Evolutionary conservation across 805 yeast species (phyloP).

Genomic region (fission yeast (Schizosaccharomyces pombe)): DNA sequence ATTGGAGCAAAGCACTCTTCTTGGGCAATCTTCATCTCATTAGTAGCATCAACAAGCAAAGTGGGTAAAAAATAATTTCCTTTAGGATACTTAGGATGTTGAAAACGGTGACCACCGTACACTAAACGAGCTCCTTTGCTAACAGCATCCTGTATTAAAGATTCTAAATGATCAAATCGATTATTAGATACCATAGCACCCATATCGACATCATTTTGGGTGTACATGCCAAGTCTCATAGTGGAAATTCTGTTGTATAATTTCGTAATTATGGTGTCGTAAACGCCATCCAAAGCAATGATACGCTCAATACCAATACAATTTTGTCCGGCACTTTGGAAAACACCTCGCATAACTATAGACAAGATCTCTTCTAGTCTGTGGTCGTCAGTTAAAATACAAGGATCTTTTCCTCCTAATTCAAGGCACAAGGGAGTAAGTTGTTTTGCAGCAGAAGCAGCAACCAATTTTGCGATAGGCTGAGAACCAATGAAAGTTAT

Average conservation of each 20-base stretch:
- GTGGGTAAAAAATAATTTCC: conserved; percentile 92
- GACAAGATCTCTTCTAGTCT: conserved; percentile 33
- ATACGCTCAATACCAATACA: conserved; percentile 95
- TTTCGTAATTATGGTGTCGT: conserved; percentile 35
- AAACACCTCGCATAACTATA: conserved; percentile 77
- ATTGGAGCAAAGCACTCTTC: conserved; percentile 92
- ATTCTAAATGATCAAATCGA: conserved; percentile 46
- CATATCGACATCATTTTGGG: conserved; percentile 64
- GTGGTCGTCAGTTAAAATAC: conserved; percentile 57
- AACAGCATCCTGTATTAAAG: conserved; percentile 50
- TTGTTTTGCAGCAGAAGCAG: conserved; percentile 58
- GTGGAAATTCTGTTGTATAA: conserved; percentile 33
- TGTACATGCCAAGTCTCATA: conserved; percentile 72
- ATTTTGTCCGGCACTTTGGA: conserved; percentile 93
- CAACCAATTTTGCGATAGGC: conserved; percentile 77
- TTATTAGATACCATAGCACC: conserved; percentile 81
- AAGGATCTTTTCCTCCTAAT: conserved; percentile 89
- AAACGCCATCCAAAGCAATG: conserved; percentile 48
- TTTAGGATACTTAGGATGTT: conserved; percentile 81
- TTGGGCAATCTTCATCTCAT: conserved; percentile 55
- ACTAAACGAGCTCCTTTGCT: conserved; percentile 56
- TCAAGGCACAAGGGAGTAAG: conserved; percentile 89
- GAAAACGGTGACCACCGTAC: conserved; percentile 57
- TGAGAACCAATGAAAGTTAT: conserved; percentile 91
- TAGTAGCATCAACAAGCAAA: conserved; percentile 55